Conservation (phyloP, 352 stramenopile species). For the Phytopythium cucurbitacearum region DNA sequence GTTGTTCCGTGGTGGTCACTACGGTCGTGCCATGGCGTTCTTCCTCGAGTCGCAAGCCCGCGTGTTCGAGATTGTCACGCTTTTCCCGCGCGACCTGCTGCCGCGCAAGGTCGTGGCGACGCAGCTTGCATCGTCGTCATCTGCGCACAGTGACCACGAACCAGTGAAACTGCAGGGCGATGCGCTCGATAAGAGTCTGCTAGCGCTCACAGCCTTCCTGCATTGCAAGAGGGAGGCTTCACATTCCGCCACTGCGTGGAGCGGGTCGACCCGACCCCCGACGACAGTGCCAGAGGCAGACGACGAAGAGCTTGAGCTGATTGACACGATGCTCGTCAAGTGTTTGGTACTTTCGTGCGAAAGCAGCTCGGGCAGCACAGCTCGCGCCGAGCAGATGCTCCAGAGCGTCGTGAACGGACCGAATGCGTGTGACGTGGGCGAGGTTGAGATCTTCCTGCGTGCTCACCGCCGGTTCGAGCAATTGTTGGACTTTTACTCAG, state of each 20-base stretch:
- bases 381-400: slow-evolving; percentile 35
- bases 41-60: slow-evolving; percentile 44
- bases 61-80: slow-evolving; percentile 56
- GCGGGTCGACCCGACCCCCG: neutral
- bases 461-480: slow-evolving; percentile 55
- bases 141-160: neutral
- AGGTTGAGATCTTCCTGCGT: slow-evolving; percentile 75
- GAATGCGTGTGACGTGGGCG: slow-evolving; percentile 71
- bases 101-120: slow-evolving; percentile 36
- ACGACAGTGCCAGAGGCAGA: neutral
- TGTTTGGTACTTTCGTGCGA: slow-evolving; percentile 55
- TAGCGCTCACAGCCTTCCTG: slow-evolving; percentile 52
- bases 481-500: slow-evolving; percentile 66
- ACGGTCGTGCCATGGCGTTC: slow-evolving; percentile 53
- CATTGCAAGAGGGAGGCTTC: slow-evolving; percentile 30
- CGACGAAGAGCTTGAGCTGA: slow-evolving; percentile 31
- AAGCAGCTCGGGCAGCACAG: slow-evolving; percentile 36
- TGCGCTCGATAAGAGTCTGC: slow-evolving; percentile 42
- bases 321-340: slow-evolving; percentile 83
- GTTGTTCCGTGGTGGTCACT: slow-evolving; percentile 40
- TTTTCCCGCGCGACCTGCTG: slow-evolving; percentile 70
- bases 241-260: slow-evolving; percentile 4
- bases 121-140: neutral
- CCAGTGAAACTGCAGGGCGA: slow-evolving; percentile 26
- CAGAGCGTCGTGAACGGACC: slow-evolving; percentile 41